Evolutionary conservation across 495 filamentous ascomycete species (phyloP).

Genomic region (Filosporella fistucella): DNA sequence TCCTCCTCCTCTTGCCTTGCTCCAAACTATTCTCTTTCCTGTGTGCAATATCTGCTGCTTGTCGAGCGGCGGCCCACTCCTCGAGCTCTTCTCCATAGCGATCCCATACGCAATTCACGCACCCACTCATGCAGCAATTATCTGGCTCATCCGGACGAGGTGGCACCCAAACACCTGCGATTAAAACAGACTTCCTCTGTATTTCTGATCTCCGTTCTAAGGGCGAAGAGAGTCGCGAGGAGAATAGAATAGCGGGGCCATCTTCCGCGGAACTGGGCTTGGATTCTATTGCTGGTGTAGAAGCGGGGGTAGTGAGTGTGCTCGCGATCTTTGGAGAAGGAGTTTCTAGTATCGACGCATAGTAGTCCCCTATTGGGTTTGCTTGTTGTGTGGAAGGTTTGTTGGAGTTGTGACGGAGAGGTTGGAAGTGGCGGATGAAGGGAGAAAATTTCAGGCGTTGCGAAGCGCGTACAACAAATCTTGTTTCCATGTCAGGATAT

Average conservation of each 20-base stretch:
- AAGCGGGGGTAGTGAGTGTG: conserved; percentile 17
- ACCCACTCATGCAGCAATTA: conserved; percentile 99
- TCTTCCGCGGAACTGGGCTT: neutral
- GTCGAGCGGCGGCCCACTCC: conserved; percentile 64
- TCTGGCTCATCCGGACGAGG: conserved; percentile 86
- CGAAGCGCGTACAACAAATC: conserved; percentile 15
- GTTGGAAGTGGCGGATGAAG: conserved; percentile 10
- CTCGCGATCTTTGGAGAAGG: conserved; percentile 6
- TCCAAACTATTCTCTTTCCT: conserved; percentile 30
- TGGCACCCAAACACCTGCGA: conserved; percentile 79
- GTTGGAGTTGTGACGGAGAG: conserved; percentile 2
- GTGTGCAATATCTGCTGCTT: conserved; percentile 47
- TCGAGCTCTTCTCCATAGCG: conserved; percentile 85
- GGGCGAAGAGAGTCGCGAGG: conserved; percentile 22
- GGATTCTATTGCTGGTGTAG: conserved; percentile 3
- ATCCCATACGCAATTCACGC: conserved; percentile 98
- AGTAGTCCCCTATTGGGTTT: conserved; percentile 24
- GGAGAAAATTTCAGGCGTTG: conserved; percentile 19
- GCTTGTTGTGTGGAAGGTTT: conserved; percentile 22
- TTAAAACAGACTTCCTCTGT: conserved; percentile 47
- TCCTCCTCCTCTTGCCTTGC: conserved; percentile 43
- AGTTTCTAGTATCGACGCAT: conserved; percentile 20
- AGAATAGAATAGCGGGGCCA: conserved; percentile 18
- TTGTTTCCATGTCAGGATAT: conserved; percentile 19
- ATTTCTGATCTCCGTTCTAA: conserved; percentile 56